Conservation (phyloP, 805 yeast genomes). For the Metschnikowia anglica region DNA sequence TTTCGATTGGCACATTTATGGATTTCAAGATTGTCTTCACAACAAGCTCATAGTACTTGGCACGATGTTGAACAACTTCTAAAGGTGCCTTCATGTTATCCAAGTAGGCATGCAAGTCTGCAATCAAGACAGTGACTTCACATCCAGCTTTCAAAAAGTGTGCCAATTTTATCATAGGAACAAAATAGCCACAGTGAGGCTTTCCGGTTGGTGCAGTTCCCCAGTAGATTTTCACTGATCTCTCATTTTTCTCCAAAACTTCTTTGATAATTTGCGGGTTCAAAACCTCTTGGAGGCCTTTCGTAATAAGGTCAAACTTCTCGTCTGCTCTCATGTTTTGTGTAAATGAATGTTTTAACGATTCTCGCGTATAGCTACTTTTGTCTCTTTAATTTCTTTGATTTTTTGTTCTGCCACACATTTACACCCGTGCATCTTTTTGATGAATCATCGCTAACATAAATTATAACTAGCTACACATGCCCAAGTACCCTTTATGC, state of each 20-base stretch:
- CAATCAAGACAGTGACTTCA: conserved; percentile 85
- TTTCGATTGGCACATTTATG: conserved; percentile 89
- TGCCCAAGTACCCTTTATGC: too few relatives aligned
- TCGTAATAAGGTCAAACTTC: conserved; percentile 73
- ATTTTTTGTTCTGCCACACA: conserved; percentile 8
- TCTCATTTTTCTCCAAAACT: conserved; percentile 74
- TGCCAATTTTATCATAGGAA: conserved; percentile 95
- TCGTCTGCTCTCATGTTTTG: conserved; percentile 51
- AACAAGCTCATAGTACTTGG: conserved; percentile 79
- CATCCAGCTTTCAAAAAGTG: conserved; percentile 95
- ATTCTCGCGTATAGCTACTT: not conserved
- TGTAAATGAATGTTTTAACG: not conserved
- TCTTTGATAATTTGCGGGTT: conserved; percentile 85
- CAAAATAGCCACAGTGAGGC: conserved; percentile 98
- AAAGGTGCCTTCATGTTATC: conserved; percentile 98
- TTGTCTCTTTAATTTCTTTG: not conserved
- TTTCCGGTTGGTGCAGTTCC: conserved; percentile 99
- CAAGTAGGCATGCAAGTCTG: conserved; percentile 94
- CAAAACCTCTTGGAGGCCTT: conserved; percentile 86
- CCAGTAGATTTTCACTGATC: conserved; percentile 90
- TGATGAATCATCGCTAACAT: not conserved
- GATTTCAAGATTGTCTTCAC: conserved; percentile 84
- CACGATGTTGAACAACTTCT: conserved; percentile 86
- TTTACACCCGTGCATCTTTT: not conserved
- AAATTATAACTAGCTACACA: too few relatives aligned